Conservation (phyloP, 179 eudicot species). For the Sideroxylon spinosum region DNA sequence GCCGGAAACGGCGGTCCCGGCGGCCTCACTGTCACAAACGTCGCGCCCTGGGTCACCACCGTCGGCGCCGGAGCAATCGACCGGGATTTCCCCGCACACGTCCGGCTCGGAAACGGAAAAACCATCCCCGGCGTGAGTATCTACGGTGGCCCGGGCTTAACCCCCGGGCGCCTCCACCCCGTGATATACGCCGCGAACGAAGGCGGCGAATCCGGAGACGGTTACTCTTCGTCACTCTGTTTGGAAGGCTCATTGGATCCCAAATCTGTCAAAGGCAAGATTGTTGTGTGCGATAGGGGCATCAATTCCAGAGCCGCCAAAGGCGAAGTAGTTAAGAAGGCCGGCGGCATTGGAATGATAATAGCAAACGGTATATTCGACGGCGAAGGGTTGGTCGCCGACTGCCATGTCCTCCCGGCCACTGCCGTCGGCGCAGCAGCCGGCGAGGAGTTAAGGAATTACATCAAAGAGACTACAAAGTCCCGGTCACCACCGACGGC, state of each 20-base stretch:
- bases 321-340: slow-evolving; percentile 2
- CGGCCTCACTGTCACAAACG: not conserved
- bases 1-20: slow-evolving; percentile 19
- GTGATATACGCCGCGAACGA: slow-evolving; percentile 4
- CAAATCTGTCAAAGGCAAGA: slow-evolving; percentile 8
- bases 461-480: not conserved
- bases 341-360: slow-evolving; percentile 20
- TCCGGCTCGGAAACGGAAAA: slow-evolving; percentile 9
- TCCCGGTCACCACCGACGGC: slow-evolving; percentile 6
- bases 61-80: slow-evolving; percentile 14
- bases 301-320: not conserved
- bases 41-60: slow-evolving; percentile 21
- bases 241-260: slow-evolving; percentile 8
- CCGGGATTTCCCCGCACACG: slow-evolving; percentile 10
- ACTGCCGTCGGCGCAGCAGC: not conserved
- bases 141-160: slow-evolving; percentile 12
- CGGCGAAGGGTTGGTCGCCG: slow-evolving; percentile 8
- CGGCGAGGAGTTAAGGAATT: slow-evolving; percentile 5
- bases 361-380: not conserved
- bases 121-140: slow-evolving; percentile 9
- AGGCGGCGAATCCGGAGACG: not conserved
- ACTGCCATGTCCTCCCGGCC: slow-evolving; percentile 12
- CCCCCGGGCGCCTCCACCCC: not conserved
- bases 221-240: too few relatives aligned
- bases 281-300: slow-evolving; percentile 17